Percentiles rank a stretch among this genome's conserved stretches.
These are phyloP conservation scores for Ricinus communis DNA, from an alignment of 345 rosid genomes.

Conservation along the genomic window DNA sequence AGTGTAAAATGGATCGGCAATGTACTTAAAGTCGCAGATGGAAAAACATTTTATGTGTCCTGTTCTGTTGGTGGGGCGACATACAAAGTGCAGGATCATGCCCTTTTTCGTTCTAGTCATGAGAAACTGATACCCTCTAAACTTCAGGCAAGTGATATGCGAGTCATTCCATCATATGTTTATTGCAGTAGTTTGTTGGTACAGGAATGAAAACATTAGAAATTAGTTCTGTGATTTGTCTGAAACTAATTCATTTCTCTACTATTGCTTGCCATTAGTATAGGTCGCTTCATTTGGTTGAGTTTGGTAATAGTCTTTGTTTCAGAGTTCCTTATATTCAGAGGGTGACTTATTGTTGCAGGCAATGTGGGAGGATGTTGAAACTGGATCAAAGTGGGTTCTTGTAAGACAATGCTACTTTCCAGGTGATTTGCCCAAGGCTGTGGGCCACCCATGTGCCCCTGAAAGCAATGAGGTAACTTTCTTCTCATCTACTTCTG, in stretches of 20 bases:
- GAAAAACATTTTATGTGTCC: conserved; percentile 45
- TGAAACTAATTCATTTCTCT: neutral
- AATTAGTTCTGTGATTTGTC: neutral
- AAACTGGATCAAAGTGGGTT: conserved; percentile 60
- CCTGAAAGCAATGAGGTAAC: conserved; percentile 61
- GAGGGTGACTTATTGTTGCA: conserved; percentile 22
- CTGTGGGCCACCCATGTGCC: conserved; percentile 53
- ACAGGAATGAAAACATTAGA: neutral
- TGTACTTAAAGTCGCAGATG: conserved; percentile 38
- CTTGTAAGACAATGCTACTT: conserved; percentile 54
- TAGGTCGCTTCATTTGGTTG: neutral
- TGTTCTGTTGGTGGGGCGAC: conserved; percentile 51
- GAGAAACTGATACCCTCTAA: conserved; percentile 52
- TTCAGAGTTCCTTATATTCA: neutral
- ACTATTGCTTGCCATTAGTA: neutral
- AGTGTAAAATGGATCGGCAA: conserved; percentile 48
- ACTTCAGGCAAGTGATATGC: conserved; percentile 49
- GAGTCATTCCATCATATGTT: neutral
- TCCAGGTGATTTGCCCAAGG: conserved; percentile 65
- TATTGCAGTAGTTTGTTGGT: neutral
- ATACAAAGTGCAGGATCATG: conserved; percentile 60
- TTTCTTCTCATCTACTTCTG: conserved; percentile 6
- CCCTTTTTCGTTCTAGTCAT: conserved; percentile 43
- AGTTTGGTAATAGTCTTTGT: neutral
- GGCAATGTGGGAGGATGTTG: conserved; percentile 71